phyloP scores from a whole-genome alignment of 1,284 basidiomycete genomes.

The Ustilago nuda region DNA sequence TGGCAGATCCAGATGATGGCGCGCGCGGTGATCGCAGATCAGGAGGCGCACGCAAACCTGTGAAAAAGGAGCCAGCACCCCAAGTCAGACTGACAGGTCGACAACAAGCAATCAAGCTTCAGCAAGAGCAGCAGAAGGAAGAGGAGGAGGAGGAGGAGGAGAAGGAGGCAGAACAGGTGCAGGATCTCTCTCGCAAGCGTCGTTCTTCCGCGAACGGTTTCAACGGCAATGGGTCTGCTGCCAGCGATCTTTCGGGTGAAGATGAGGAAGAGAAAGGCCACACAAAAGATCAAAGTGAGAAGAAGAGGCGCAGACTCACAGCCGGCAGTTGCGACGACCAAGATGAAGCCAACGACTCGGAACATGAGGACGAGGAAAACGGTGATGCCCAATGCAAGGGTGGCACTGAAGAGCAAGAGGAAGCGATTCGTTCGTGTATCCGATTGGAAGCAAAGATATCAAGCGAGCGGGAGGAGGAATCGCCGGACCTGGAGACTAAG shows the following conservation, averaged over 20 bases:
- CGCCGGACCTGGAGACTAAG: slow-evolving; percentile 47
- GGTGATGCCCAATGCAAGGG: slow-evolving; percentile 7
- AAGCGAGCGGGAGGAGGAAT: slow-evolving; percentile 23
- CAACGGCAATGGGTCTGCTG: slow-evolving; percentile 8
- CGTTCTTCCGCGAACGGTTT: slow-evolving; percentile 1
- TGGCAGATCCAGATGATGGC: slow-evolving; percentile 39
- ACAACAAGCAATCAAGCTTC: slow-evolving; percentile 47
- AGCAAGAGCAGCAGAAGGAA: slow-evolving; percentile 48
- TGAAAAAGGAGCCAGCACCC: slow-evolving; percentile 22
- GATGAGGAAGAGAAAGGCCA: slow-evolving; percentile 13
- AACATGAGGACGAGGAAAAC: neutral
- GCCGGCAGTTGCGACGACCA: slow-evolving; percentile 29
- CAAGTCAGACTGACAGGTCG: slow-evolving; percentile 36
- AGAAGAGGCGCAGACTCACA: slow-evolving; percentile 25
- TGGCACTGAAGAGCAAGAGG: slow-evolving; percentile 8
- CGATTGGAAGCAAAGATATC: no score
- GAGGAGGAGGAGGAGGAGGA: slow-evolving; percentile 18
- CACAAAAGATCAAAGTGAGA: slow-evolving; percentile 9
- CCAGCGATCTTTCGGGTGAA: slow-evolving; percentile 19
- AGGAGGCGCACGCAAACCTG: slow-evolving; percentile 15
- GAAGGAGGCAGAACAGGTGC: neutral
- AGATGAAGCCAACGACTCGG: neutral
- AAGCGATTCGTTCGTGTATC: no score
- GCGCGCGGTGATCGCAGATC: slow-evolving; percentile 12
- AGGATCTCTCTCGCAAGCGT: slow-evolving; percentile 17